These are phyloP conservation scores for Aureobasidium sp. DNA, from an alignment of 2,329 filamentous ascomycete genomes.

Conservation along the genomic window DNA sequence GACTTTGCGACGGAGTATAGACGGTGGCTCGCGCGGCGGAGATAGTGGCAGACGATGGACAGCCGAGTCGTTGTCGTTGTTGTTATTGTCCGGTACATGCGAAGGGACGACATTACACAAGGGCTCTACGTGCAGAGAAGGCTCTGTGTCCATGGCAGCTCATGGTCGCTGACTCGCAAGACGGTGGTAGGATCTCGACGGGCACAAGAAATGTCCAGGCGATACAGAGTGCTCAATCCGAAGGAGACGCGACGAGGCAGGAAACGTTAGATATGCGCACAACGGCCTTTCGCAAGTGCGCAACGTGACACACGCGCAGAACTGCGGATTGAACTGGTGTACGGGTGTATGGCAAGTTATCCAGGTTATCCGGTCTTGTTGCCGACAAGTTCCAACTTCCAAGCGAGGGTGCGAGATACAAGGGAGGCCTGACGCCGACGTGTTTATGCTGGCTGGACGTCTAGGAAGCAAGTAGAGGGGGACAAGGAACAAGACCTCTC, in stretches of 20 bases:
- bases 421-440: neutral
- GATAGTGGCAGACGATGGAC: neutral
- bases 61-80: neutral
- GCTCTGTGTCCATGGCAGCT: constrained; percentile 7
- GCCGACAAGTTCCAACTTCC: neutral
- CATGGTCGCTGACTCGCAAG: neutral
- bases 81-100: neutral
- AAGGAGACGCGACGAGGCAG: constrained; percentile 1
- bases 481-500: neutral
- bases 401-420: neutral
- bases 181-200: neutral
- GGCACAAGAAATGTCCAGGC: neutral
- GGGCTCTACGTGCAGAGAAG: neutral
- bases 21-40: neutral
- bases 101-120: neutral
- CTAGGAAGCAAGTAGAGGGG: neutral
- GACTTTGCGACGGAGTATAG: neutral
- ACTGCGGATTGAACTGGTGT: neutral
- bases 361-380: neutral
- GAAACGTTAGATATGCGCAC: neutral
- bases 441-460: neutral
- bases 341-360: neutral
- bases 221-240: neutral
- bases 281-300: neutral
- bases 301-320: constrained; percentile 1